Evolutionary conservation across 352 stramenopile species (phyloP).

Genomic region (Globisporangium camurandrum): DNA sequence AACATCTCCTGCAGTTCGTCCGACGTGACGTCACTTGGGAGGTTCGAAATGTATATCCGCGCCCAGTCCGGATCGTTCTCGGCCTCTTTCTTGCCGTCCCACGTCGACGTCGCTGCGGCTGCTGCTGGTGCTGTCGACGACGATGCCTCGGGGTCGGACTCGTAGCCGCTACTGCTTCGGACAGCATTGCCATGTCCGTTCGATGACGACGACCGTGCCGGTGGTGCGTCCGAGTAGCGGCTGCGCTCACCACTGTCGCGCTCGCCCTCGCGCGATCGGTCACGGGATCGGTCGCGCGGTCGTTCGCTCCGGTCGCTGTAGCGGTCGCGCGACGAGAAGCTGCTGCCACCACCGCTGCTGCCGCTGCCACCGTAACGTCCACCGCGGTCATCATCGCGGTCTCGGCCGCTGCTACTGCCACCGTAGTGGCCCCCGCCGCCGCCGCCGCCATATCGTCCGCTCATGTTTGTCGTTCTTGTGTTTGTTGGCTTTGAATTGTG

Average conservation of each 20-base stretch:
- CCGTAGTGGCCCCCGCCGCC: conserved; percentile 8
- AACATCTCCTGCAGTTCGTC: conserved; percentile 85
- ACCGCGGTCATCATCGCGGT: conserved; percentile 10
- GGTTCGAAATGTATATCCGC: conserved; percentile 84
- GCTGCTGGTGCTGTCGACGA: conserved; percentile 18
- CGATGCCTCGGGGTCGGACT: background rate
- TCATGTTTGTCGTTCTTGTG: conserved; percentile 11
- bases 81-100: conserved; percentile 70
- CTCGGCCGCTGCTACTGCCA: conserved; percentile 16
- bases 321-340: conserved; percentile 22
- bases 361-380: conserved; percentile 15
- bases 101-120: conserved; percentile 34
- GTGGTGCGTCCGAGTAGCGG: conserved; percentile 8
- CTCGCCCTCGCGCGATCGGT: conserved; percentile 24
- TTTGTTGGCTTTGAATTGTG: background rate
- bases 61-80: conserved; percentile 76
- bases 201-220: background rate
- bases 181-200: background rate
- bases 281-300: conserved; percentile 9
- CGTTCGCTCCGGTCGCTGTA: conserved; percentile 14
- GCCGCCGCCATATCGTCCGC: conserved; percentile 14
- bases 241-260: conserved; percentile 19
- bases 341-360: conserved; percentile 19
- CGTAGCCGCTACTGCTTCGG: conserved; percentile 5
- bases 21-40: conserved; percentile 63